Conservation (phyloP, 1,139 yeast species). For the Eremothecium coryli region DNA sequence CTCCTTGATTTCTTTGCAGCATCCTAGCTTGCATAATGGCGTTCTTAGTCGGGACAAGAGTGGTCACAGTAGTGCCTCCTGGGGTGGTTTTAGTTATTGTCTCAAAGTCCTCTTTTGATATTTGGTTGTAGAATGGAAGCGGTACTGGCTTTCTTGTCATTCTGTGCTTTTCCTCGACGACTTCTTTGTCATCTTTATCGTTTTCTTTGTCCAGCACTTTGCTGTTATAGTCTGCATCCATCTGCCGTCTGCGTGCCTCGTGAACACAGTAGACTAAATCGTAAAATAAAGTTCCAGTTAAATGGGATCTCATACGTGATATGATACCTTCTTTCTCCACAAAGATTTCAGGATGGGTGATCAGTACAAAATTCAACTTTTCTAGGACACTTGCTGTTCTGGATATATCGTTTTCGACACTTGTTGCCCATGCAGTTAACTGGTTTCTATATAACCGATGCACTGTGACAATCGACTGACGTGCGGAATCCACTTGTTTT, state of each 20-base stretch:
- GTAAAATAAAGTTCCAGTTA: conserved; percentile 83
- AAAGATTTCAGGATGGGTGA: conserved; percentile 79
- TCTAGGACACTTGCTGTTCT: conserved; percentile 91
- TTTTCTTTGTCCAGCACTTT: conserved; percentile 28
- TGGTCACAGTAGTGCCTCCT: conserved; percentile 84
- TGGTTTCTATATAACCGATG: conserved; percentile 82
- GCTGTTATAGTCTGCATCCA: conserved; percentile 37
- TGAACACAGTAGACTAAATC: conserved; percentile 93
- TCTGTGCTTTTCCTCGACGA: conserved; percentile 15
- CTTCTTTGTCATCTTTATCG: conserved; percentile 14
- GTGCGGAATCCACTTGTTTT: conserved; percentile 74
- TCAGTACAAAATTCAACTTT: conserved; percentile 75
- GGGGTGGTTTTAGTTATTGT: conserved; percentile 83
- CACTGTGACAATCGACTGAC: conserved; percentile 89
- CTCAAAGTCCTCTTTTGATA: conserved; percentile 82
- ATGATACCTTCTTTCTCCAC: conserved; percentile 63
- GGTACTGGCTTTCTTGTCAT: conserved; percentile 44
- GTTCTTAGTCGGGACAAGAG: conserved; percentile 76
- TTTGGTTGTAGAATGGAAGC: conserved; percentile 85
- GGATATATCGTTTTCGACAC: conserved; percentile 81
- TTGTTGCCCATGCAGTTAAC: conserved; percentile 76
- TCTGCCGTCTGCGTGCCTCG: conserved; percentile 75
- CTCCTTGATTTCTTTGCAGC: conserved; percentile 30
- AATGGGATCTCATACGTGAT: conserved; percentile 81
- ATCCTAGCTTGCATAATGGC: conserved; percentile 40